These are phyloP conservation scores for Fusarium oligoseptatum DNA, from an alignment of 2,329 filamentous ascomycete species.

Conservation along the genomic window DNA sequence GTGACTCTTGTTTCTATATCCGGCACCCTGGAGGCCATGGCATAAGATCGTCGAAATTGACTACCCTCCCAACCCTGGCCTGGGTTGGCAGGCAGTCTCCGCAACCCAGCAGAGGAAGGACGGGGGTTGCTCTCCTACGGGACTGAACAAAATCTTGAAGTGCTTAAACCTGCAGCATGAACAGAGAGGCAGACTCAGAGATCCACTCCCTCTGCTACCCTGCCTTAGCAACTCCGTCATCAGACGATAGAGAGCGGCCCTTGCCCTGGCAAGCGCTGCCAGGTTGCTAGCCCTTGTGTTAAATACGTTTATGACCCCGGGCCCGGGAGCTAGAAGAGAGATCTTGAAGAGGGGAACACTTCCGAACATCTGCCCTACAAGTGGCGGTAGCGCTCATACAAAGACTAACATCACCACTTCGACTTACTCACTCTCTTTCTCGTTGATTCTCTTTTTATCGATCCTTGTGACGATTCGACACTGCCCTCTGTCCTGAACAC, in stretches of 20 bases:
- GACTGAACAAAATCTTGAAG: slow-evolving; percentile 47
- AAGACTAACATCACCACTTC: slow-evolving; percentile 41
- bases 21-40: slow-evolving; percentile 61
- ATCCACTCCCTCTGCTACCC: slow-evolving; percentile 47
- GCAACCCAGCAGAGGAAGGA: slow-evolving; percentile 43
- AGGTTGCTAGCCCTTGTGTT: slow-evolving; percentile 46
- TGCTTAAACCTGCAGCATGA: slow-evolving; percentile 48
- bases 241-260: slow-evolving; percentile 48
- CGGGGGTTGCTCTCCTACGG: slow-evolving; percentile 43
- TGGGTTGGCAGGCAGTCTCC: slow-evolving; percentile 53
- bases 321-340: slow-evolving; percentile 44
- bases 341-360: slow-evolving; percentile 42
- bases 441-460: slow-evolving; percentile 18
- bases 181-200: slow-evolving; percentile 41
- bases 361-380: slow-evolving; percentile 37
- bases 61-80: slow-evolving; percentile 60
- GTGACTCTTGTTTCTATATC: slow-evolving; percentile 63
- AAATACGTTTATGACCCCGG: slow-evolving; percentile 48
- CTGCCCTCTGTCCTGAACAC: slow-evolving; percentile 32
- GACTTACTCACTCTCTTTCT: slow-evolving; percentile 42
- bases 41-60: slow-evolving; percentile 73
- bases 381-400: slow-evolving; percentile 40
- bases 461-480: slow-evolving; percentile 25
- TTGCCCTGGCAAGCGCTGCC: slow-evolving; percentile 41
- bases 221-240: slow-evolving; percentile 47